These are phyloP conservation scores for Beauveria brongniartii DNA, from an alignment of 2,329 filamentous ascomycete species.

Conservation along the genomic window DNA sequence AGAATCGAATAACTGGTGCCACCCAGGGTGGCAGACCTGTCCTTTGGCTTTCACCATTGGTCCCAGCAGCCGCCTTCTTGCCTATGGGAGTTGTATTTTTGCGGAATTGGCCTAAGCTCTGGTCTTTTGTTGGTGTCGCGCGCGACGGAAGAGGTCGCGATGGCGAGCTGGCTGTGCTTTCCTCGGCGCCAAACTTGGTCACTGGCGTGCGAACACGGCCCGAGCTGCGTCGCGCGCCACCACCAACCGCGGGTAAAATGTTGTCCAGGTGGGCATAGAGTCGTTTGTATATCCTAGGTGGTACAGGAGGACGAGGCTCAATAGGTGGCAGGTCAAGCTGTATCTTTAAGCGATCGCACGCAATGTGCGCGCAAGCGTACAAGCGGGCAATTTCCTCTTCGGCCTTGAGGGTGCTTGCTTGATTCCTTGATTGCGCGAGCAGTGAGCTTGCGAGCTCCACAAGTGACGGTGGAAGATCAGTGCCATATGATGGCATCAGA, in stretches of 20 bases:
- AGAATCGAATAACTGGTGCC: constrained; percentile 56
- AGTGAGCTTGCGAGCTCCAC: constrained; percentile 64
- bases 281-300: constrained; percentile 74
- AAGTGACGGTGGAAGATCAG: constrained; percentile 59
- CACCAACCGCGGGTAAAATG: constrained; percentile 46
- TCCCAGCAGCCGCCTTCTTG: constrained; percentile 20
- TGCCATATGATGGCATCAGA: constrained; percentile 64
- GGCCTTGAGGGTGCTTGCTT: constrained; percentile 67
- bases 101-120: constrained; percentile 34
- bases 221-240: constrained; percentile 23
- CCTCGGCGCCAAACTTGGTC: constrained; percentile 21
- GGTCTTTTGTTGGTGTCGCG: constrained; percentile 39
- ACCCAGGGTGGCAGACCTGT: constrained; percentile 55
- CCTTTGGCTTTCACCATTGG: constrained; percentile 26
- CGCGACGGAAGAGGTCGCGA: constrained; percentile 30
- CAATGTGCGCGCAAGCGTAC: constrained; percentile 81
- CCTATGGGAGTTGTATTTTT: constrained; percentile 26
- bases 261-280: constrained; percentile 74
- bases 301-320: constrained; percentile 66
- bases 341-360: constrained; percentile 77
- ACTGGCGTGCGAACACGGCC: constrained; percentile 26
- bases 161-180: constrained; percentile 18
- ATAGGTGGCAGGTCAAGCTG: constrained; percentile 69
- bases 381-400: constrained; percentile 82
- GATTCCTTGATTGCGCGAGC: constrained; percentile 71